Conservation (phyloP, 805 yeast species). For the Zygosaccharomyces bailii region DNA sequence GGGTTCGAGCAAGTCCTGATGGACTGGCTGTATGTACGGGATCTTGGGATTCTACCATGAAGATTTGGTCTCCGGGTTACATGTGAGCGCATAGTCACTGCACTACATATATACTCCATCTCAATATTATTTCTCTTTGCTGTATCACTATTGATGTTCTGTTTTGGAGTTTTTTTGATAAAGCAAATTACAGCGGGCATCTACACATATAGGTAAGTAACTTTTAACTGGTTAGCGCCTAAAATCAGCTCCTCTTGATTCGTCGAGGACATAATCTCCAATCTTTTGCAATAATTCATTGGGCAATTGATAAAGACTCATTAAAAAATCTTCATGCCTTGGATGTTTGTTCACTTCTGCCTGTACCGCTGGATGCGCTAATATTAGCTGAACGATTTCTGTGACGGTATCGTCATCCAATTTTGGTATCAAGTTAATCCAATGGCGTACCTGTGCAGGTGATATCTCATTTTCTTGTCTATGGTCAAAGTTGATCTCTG, state of each 20-base stretch:
- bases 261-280: slow-evolving; percentile 10
- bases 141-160: slow-evolving; percentile 4
- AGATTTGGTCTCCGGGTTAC: slow-evolving; percentile 54
- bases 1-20: slow-evolving; percentile 64
- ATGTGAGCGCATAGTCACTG: background rate
- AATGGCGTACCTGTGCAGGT: slow-evolving; percentile 32
- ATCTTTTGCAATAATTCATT: slow-evolving; percentile 19
- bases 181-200: background rate
- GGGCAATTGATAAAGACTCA: slow-evolving; percentile 30
- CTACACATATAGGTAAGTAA: background rate
- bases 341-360: slow-evolving; percentile 21
- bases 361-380: slow-evolving; percentile 27
- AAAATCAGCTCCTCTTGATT: background rate
- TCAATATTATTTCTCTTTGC: background rate
- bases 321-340: slow-evolving; percentile 22
- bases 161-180: background rate
- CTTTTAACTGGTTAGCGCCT: background rate
- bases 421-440: slow-evolving; percentile 14
- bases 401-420: slow-evolving; percentile 29
- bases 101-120: background rate
- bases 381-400: slow-evolving; percentile 24
- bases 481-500: slow-evolving; percentile 41
- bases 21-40: slow-evolving; percentile 76
- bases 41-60: slow-evolving; percentile 74
- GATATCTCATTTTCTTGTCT: slow-evolving; percentile 34